These are phyloP conservation scores for Neonectria ditissima DNA, from an alignment of 2,329 filamentous ascomycete genomes.

Conservation along the genomic window DNA sequence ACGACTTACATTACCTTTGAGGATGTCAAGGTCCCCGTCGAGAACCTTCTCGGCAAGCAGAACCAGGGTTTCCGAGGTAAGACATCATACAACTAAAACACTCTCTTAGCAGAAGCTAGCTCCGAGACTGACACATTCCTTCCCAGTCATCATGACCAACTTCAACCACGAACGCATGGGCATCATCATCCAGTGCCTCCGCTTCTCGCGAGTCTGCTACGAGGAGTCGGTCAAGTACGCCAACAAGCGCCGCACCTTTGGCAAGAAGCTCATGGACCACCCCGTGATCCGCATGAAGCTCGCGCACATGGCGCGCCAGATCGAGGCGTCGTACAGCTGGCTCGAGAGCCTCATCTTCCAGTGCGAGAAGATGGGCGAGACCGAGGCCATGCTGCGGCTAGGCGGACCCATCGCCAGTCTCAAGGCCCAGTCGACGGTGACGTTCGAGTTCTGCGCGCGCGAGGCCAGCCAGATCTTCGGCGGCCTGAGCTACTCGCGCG, in stretches of 20 bases:
- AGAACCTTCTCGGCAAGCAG: slow-evolving; percentile 97
- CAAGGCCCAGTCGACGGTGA: slow-evolving; percentile 93
- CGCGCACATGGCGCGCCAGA: slow-evolving; percentile 97
- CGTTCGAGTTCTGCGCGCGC: slow-evolving; percentile 97
- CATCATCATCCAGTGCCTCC: slow-evolving; percentile 96
- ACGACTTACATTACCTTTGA: slow-evolving; percentile 99
- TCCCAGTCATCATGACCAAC: slow-evolving; percentile 94
- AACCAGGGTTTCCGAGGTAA: slow-evolving; percentile 93
- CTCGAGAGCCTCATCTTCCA: slow-evolving; percentile 96
- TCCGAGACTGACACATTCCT: slow-evolving; percentile 30
- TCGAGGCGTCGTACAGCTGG: slow-evolving; percentile 97
- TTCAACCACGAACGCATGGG: slow-evolving; percentile 99
- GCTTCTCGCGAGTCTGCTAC: slow-evolving; percentile 96
- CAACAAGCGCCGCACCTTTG: slow-evolving; percentile 96
- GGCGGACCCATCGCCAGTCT: slow-evolving; percentile 93
- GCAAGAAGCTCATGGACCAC: slow-evolving; percentile 96
- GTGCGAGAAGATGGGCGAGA: slow-evolving; percentile 91
- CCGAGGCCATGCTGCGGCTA: slow-evolving; percentile 94
- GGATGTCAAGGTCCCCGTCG: slow-evolving; percentile 99
- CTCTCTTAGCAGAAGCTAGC: not conserved
- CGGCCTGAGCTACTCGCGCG: slow-evolving; percentile 89
- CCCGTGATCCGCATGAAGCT: slow-evolving; percentile 98
- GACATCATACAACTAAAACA: slow-evolving; percentile 1
- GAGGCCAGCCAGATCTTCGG: slow-evolving; percentile 99
- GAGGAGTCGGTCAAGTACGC: slow-evolving; percentile 97